Evolutionary conservation across 805 yeast genomes (phyloP).

Genomic region (Monosporozyma siamensis): DNA sequence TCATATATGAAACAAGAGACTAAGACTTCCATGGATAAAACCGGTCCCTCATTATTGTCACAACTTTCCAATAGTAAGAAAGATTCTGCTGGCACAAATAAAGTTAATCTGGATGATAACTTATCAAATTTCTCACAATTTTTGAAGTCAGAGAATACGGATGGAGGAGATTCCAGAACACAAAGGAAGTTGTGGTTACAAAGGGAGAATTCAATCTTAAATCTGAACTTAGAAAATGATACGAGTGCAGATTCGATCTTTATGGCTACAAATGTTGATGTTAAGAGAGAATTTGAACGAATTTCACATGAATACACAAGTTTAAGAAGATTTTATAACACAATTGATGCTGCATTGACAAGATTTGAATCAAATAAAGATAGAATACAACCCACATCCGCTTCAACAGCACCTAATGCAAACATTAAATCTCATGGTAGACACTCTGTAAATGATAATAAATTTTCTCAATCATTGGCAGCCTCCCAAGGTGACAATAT

Average conservation of each 20-base stretch:
- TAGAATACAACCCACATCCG: not conserved
- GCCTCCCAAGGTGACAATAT: not conserved
- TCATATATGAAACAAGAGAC: not conserved
- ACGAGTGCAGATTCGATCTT: constrained; percentile 20
- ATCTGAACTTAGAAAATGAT: constrained; percentile 33
- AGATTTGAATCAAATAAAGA: constrained; percentile 33
- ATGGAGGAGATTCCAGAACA: constrained; percentile 54
- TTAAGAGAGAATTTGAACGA: constrained; percentile 70
- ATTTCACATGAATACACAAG: constrained; percentile 64
- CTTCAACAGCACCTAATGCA: not conserved
- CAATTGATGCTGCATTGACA: constrained; percentile 53
- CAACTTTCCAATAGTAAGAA: constrained; percentile 3
- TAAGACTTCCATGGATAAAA: not conserved
- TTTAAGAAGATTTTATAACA: constrained; percentile 61
- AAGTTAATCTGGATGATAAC: constrained; percentile 19
- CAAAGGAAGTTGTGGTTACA: constrained; percentile 82
- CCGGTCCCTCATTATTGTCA: constrained; percentile 4
- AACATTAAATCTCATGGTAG: constrained; percentile 4
- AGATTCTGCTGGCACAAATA: not conserved
- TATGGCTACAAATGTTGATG: constrained; percentile 43
- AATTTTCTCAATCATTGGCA: not conserved
- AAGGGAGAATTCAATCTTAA: constrained; percentile 62
- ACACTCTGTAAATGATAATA: not conserved
- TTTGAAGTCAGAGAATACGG: constrained; percentile 31
- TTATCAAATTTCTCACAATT: constrained; percentile 36